Evolutionary conservation across 148 eudicot species (phyloP).

Genomic region (Dysphania ambrosioides): DNA sequence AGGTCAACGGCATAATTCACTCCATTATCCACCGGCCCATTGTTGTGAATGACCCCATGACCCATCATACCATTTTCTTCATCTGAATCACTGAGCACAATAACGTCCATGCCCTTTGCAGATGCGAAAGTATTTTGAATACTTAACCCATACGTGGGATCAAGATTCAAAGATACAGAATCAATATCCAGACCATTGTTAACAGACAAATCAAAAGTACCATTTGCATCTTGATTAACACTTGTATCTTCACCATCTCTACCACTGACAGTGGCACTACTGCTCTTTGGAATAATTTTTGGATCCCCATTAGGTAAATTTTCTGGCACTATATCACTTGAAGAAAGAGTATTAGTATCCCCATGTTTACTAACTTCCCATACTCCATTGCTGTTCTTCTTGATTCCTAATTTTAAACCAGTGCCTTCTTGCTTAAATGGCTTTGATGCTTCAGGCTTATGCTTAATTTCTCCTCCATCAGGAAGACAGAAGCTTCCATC

Average conservation of each 20-base stretch:
- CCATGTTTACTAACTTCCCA: constrained; percentile 66
- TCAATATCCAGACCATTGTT: constrained; percentile 52
- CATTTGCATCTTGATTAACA: constrained; percentile 55
- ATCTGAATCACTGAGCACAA: constrained; percentile 79
- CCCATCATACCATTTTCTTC: constrained; percentile 48
- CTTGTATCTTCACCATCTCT: constrained; percentile 57
- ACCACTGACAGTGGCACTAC: constrained; percentile 65
- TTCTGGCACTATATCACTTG: constrained; percentile 36
- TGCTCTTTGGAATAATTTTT: constrained; percentile 55
- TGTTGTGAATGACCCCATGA: constrained; percentile 27
- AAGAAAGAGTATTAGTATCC: constrained; percentile 39
- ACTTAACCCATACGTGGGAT: constrained; percentile 34
- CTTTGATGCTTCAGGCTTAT: constrained; percentile 45
- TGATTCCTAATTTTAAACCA: constrained; percentile 55
- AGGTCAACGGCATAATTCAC: constrained; percentile 36
- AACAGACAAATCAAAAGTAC: constrained; percentile 39
- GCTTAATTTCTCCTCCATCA: constrained; percentile 33
- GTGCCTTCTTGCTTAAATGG: constrained; percentile 51
- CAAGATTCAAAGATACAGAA: constrained; percentile 44
- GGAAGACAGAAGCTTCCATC: constrained; percentile 52
- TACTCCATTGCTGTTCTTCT: constrained; percentile 55
- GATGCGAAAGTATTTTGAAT: constrained; percentile 35
- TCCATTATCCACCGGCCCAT: constrained; percentile 30
- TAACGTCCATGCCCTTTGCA: constrained; percentile 41
- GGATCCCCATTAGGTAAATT: constrained; percentile 32